Evolutionary conservation across 179 eudicot genomes (phyloP).

Genomic region (Camellia oleifera): DNA sequence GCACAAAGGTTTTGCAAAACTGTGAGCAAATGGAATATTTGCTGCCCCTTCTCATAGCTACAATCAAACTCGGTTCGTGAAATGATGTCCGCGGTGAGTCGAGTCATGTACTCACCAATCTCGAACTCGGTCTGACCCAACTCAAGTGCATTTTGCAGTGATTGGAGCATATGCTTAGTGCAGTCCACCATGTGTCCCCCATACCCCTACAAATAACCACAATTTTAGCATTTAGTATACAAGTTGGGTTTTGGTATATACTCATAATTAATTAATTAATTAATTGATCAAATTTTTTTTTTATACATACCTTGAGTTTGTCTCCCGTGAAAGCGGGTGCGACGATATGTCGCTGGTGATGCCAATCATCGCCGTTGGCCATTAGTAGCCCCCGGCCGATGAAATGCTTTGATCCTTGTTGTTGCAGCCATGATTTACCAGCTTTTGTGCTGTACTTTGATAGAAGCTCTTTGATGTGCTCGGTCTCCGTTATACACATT

Average conservation of each 20-base stretch:
- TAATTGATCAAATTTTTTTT: too few relatives aligned
- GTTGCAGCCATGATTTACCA: slow-evolving; percentile 88
- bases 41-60: slow-evolving; percentile 78
- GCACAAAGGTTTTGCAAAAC: slow-evolving; percentile 67
- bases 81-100: slow-evolving; percentile 74
- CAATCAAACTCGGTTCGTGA: slow-evolving; percentile 78
- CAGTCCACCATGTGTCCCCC: slow-evolving; percentile 77
- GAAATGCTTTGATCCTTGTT: slow-evolving; percentile 77
- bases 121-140: slow-evolving; percentile 58
- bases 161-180: slow-evolving; percentile 59
- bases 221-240: too few relatives aligned
- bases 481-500: slow-evolving; percentile 76
- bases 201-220: slow-evolving; percentile 45
- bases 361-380: slow-evolving; percentile 91
- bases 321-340: slow-evolving; percentile 89
- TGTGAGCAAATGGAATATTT: slow-evolving; percentile 58
- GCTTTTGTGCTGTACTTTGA: slow-evolving; percentile 58
- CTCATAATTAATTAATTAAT: too few relatives aligned
- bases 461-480: slow-evolving; percentile 61
- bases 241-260: too few relatives aligned
- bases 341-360: slow-evolving; percentile 79
- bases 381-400: slow-evolving; percentile 76
- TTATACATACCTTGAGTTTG: slow-evolving; percentile 62
- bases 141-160: slow-evolving; percentile 27
- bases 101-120: slow-evolving; percentile 69